Base-by-base conservation (phyloP, 805 yeast genomes). In the Schwanniomyces sp. region DNA sequence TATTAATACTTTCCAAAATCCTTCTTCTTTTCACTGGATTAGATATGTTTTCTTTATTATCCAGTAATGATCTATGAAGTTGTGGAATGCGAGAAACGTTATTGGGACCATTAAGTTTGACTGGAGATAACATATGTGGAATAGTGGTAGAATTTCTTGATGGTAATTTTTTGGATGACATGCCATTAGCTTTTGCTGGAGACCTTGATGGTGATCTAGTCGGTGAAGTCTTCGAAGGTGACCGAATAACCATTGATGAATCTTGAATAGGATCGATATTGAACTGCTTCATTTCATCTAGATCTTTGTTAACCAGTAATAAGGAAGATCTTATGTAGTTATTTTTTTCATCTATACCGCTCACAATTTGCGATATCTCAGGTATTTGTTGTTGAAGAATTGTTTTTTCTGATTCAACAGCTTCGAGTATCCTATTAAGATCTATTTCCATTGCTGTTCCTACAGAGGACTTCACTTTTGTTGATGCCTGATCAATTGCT, bases 21-120 rank as follows among this genome's bases (percentile, higher is more conserved):
- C 48, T 48, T 41, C 54, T 46, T 36, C 49, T 50, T 37, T 56
- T 56, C 21, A 14, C 29, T 30, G 46, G 27, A 26, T 32, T 34
- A 8, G 40, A 32, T n/a, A 43, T 26, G 34, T 36, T 43, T 34
- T 45, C 44, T 16, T 45, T 28, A 28, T 32, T 34, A 14, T 45
- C 48, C 18, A 34, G 44, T 7, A 25, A 28, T 30, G 44, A 17
- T 29, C 34, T 45, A 27, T 42, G 37, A n/a, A 45, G 34, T 28
- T 40, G 48, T 21, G 48, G 48, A 34, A 45, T 45, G 17, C 37
- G 40, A 25, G 48, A 40, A 14, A 45, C 34, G 39, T 25, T 39
- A 26, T 26, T 39, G 12, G 26, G 12, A 14, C 21, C 26, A 16
- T 14, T 14, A 6, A 25, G 10, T 39, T 39, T 39, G 14, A 26